Evolutionary conservation across 2,329 filamentous ascomycete species (phyloP).

Genomic region (Stemphylium beticola): DNA sequence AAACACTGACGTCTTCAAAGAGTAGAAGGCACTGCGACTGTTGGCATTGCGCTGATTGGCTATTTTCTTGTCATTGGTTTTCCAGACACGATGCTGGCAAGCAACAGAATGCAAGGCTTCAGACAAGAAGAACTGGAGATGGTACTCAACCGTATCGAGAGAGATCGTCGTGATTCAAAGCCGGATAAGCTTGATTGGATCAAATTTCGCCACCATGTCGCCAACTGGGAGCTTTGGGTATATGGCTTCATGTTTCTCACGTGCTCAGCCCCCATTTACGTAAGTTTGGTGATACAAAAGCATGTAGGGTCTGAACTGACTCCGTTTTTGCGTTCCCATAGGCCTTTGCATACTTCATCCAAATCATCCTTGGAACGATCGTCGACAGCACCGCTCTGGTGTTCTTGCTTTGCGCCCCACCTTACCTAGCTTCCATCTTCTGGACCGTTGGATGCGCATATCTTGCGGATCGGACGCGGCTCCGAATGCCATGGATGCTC

Average conservation of each 20-base stretch:
- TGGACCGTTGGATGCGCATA: background rate
- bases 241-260: background rate
- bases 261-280: conserved; percentile 9
- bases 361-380: conserved; percentile 22
- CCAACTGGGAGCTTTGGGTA: conserved; percentile 26
- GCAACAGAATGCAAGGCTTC: conserved; percentile 14
- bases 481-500: background rate
- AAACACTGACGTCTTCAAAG: background rate
- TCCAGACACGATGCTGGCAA: conserved; percentile 9
- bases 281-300: too few relatives aligned
- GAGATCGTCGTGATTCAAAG: conserved; percentile 44
- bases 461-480: background rate
- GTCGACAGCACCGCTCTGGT: background rate
- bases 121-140: conserved; percentile 23
- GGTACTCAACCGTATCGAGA: conserved; percentile 39
- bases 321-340: too few relatives aligned
- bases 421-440: background rate
- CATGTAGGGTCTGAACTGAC: too few relatives aligned
- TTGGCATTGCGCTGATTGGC: conserved; percentile 19
- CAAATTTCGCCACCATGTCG: conserved; percentile 14
- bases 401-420: background rate
- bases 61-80: conserved; percentile 30
- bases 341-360: conserved; percentile 22
- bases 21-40: conserved; percentile 20
- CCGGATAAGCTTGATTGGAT: conserved; percentile 12